Evolutionary conservation across 1,284 basidiomycete genomes (phyloP).

Genomic region (Anthracocystis setariae): DNA sequence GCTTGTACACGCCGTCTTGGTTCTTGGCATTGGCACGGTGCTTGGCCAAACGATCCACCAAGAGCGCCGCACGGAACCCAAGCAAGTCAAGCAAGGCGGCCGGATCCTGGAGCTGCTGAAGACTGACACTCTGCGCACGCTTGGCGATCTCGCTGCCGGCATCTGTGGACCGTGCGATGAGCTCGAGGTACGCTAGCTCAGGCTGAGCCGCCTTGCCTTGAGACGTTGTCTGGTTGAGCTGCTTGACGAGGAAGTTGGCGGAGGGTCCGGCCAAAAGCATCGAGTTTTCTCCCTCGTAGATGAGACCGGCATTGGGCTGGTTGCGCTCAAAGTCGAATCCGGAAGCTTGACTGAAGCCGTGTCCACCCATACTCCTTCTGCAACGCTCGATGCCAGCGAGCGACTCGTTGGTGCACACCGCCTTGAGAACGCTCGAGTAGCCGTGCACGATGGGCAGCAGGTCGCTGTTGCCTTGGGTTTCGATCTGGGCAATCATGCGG

Average conservation of each 20-base stretch:
- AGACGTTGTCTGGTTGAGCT: slow-evolving; percentile 37
- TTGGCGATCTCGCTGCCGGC: slow-evolving; percentile 1
- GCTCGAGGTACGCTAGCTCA: slow-evolving; percentile 44
- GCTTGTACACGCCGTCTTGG: slow-evolving; percentile 22
- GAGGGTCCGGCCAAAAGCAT: slow-evolving; percentile 56
- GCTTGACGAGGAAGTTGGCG: slow-evolving; percentile 56
- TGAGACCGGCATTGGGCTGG: slow-evolving; percentile 57
- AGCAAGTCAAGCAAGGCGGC: slow-evolving; percentile 36
- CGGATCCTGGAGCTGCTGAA: slow-evolving; percentile 20
- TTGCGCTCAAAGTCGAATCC: slow-evolving; percentile 58
- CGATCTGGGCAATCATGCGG: slow-evolving; percentile 44
- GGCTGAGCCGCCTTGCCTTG: slow-evolving; percentile 23
- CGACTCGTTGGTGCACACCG: slow-evolving; percentile 49
- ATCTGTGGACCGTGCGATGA: not conserved
- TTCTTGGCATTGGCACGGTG: slow-evolving; percentile 24
- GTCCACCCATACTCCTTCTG: slow-evolving; percentile 54
- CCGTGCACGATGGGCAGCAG: slow-evolving; percentile 56
- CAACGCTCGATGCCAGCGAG: slow-evolving; percentile 52
- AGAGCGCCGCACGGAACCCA: slow-evolving; percentile 31
- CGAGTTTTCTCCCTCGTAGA: slow-evolving; percentile 59
- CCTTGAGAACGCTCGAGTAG: slow-evolving; percentile 57
- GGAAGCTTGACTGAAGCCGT: slow-evolving; percentile 50
- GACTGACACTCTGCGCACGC: slow-evolving; percentile 13
- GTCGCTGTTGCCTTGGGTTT: slow-evolving; percentile 27
- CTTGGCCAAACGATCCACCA: slow-evolving; percentile 36